A percentile compares a stretch with the other conserved stretches of the same genome.
Evolutionary conservation across 2,329 filamentous ascomycete genomes (phyloP).

Genomic region (Nemania diffusa): DNA sequence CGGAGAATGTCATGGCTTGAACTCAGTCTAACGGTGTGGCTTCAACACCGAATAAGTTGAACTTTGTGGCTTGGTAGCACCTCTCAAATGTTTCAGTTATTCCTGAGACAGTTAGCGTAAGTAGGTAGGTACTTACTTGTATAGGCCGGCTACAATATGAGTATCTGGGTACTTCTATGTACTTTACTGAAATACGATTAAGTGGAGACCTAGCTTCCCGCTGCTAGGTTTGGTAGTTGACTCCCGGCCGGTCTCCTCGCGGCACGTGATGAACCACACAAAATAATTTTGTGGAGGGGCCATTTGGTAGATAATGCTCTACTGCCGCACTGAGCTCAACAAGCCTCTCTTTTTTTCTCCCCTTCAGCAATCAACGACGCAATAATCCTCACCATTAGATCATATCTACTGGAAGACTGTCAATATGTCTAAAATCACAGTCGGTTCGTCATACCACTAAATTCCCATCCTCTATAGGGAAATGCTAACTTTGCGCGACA

Average conservation of each 20-base stretch:
- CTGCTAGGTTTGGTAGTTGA: too few species aligned
- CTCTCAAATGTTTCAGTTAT: too few species aligned
- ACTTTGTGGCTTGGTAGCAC: background rate
- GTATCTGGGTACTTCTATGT: too few species aligned
- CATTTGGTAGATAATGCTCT: conserved; percentile 5
- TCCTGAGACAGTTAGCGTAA: too few species aligned
- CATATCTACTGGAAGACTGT: conserved; percentile 86
- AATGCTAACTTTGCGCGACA: conserved; percentile 48
- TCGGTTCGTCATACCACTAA: conserved; percentile 59
- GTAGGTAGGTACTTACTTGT: too few species aligned
- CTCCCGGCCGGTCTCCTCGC: background rate
- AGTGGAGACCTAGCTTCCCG: too few species aligned
- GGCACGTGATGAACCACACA: conserved; percentile 21
- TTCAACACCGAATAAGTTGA: background rate
- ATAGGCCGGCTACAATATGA: too few species aligned
- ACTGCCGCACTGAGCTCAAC: too few species aligned
- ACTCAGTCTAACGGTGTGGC: conserved; percentile 4
- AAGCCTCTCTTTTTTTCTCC: background rate
- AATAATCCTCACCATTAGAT: conserved; percentile 79
- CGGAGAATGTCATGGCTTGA: too few species aligned
- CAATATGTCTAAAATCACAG: conserved; percentile 89
- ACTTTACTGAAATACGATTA: too few species aligned
- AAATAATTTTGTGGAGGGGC: conserved; percentile 32
- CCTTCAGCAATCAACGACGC: conserved; percentile 45
- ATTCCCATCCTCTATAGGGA: conserved; percentile 1